These are phyloP conservation scores for Polyrhizophydium stewartii DNA, from an alignment of 371 early-diverging fungal species.

Conservation along the genomic window DNA sequence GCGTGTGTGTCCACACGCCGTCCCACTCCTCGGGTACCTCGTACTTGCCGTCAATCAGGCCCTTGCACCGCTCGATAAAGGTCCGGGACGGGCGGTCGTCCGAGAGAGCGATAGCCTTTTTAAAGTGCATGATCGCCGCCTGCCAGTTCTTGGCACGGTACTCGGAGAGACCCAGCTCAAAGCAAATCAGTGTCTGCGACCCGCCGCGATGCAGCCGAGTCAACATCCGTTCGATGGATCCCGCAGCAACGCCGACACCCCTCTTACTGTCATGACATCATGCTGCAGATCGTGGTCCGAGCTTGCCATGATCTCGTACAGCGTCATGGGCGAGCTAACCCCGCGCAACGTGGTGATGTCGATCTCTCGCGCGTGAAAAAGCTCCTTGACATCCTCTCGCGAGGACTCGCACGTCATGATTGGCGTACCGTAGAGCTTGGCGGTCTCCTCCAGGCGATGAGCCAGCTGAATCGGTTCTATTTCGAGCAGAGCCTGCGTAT, in stretches of 20 bases:
- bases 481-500: no score
- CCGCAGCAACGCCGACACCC: no score
- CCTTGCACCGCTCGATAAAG: constrained; percentile 32
- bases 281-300: constrained; percentile 16
- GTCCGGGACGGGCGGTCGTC: constrained; percentile 35
- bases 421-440: constrained; percentile 23
- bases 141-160: constrained; percentile 38
- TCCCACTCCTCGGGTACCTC: constrained; percentile 32
- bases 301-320: constrained; percentile 30
- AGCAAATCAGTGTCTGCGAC: constrained; percentile 38
- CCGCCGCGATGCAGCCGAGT: not conserved
- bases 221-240: not conserved
- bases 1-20: constrained; percentile 22
- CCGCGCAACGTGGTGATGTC: constrained; percentile 25
- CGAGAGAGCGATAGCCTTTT: constrained; percentile 36
- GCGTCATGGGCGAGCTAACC: constrained; percentile 8
- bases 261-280: constrained; percentile 27
- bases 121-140: constrained; percentile 40
- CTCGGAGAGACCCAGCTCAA: constrained; percentile 41
- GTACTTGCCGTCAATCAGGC: constrained; percentile 30
- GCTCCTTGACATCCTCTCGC: constrained; percentile 24
- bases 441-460: constrained; percentile 22
- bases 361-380: constrained; percentile 36
- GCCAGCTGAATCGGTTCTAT: constrained; percentile 29
- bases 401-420: constrained; percentile 39